Conservation (phyloP, 2,329 filamentous ascomycete genomes). For the Drechslerella coelobrocha region DNA sequence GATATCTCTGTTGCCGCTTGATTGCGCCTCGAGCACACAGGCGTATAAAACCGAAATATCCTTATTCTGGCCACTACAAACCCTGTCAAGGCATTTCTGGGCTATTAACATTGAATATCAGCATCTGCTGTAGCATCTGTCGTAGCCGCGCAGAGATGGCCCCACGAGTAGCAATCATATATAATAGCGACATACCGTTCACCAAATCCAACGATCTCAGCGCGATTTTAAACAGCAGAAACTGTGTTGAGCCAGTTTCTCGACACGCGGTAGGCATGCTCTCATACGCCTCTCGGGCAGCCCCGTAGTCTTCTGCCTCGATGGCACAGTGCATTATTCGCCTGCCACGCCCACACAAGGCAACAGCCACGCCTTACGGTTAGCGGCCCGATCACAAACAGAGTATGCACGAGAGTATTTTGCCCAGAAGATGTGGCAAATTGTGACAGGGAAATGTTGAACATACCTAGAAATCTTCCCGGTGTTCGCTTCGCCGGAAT, state of each 20-base stretch:
- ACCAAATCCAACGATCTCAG: conserved; percentile 67
- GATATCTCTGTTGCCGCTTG: conserved; percentile 68
- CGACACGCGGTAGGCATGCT: conserved; percentile 67
- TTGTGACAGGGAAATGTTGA: background rate
- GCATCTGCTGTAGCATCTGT: conserved; percentile 10
- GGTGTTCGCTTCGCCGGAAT: conserved; percentile 70
- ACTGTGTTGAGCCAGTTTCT: conserved; percentile 71
- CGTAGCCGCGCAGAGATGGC: too few species aligned
- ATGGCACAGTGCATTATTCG: conserved; percentile 76
- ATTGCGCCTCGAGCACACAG: conserved; percentile 78
- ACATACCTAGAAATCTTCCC: conserved; percentile 71
- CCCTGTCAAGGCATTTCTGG: conserved; percentile 68
- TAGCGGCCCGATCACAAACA: conserved; percentile 21
- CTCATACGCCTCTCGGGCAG: conserved; percentile 65
- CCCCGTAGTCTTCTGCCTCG: conserved; percentile 64
- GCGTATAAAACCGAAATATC: conserved; percentile 75
- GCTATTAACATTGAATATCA: conserved; percentile 60
- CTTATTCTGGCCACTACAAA: conserved; percentile 65
- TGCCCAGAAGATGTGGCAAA: background rate
- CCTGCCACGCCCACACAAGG: conserved; percentile 60
- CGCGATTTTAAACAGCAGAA: conserved; percentile 77
- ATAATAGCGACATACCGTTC: conserved; percentile 59
- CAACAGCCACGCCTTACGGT: conserved; percentile 38
- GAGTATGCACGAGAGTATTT: background rate
- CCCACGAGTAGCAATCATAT: too few species aligned